Percentiles rank a stretch among this genome's conserved stretches.
These are phyloP conservation scores for Sphaerulina vaccinii DNA, from an alignment of 2,329 filamentous ascomycete species.

Conservation along the genomic window DNA sequence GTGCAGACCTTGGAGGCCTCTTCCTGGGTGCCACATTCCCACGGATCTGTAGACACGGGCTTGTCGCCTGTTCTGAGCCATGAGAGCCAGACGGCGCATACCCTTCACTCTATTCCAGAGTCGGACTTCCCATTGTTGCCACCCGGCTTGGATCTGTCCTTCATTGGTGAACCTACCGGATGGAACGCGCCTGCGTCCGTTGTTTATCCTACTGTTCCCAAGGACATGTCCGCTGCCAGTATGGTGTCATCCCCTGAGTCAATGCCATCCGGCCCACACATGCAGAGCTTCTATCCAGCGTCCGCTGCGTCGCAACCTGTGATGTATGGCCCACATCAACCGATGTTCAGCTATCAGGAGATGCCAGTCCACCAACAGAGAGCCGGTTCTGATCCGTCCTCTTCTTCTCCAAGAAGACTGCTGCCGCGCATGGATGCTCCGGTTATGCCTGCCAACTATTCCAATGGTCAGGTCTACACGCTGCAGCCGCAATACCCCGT, in stretches of 20 bases:
- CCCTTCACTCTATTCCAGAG: conserved; percentile 33
- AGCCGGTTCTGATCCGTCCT: conserved; percentile 24
- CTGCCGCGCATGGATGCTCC: conserved; percentile 13
- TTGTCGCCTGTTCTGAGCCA: conserved; percentile 39
- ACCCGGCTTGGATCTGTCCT: conserved; percentile 33
- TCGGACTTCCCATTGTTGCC: conserved; percentile 30
- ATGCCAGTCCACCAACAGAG: conserved; percentile 14
- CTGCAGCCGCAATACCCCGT: conserved; percentile 14
- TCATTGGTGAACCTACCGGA: conserved; percentile 25
- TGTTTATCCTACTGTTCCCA: conserved; percentile 18
- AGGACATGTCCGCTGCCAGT: conserved; percentile 14
- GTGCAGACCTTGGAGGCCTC: conserved; percentile 24
- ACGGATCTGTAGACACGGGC: conserved; percentile 36
- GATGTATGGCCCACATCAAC: conserved; percentile 15
- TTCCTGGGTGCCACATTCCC: conserved; percentile 27
- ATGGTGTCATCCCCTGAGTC: conserved; percentile 14
- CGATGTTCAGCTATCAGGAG: conserved; percentile 16
- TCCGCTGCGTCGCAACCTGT: conserved; percentile 12
- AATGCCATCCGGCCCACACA: conserved; percentile 4
- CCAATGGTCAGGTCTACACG: conserved; percentile 6
- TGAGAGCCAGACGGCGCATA: conserved; percentile 37
- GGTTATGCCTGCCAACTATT: background rate
- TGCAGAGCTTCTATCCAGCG: conserved; percentile 6
- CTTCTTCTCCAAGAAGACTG: conserved; percentile 14
- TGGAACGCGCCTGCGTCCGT: conserved; percentile 25